Conservation (phyloP, 768 basidiomycete genomes). For the Agrocybe pediades region DNA sequence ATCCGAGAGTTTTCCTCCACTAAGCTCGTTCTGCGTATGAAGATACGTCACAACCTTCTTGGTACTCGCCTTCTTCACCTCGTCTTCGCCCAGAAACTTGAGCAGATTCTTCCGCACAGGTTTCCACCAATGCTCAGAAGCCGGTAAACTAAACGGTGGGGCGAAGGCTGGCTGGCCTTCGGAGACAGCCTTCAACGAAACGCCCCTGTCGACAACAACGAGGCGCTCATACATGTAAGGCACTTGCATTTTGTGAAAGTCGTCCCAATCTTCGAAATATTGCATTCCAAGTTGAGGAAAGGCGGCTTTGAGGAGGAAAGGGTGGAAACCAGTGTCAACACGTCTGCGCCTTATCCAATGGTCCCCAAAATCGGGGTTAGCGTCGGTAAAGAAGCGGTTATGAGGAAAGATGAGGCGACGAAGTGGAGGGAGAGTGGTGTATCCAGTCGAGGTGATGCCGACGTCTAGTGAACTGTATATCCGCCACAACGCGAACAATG, state of each 20-base stretch:
- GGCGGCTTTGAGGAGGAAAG: constrained; percentile 69
- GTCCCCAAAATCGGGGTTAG: constrained; percentile 35
- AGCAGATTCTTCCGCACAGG: constrained; percentile 48
- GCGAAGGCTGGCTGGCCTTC: constrained; percentile 42
- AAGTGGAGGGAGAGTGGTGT: constrained; percentile 61
- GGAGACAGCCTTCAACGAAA: constrained; percentile 40
- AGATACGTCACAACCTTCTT: constrained; percentile 36
- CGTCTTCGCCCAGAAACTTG: constrained; percentile 40
- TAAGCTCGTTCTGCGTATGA: constrained; percentile 52
- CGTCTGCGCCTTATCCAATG: constrained; percentile 43
- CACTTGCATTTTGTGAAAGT: constrained; percentile 64
- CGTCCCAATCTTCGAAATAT: constrained; percentile 77
- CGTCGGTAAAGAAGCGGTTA: constrained; percentile 59
- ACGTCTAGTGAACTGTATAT: constrained; percentile 67
- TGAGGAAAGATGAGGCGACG: constrained; percentile 77
- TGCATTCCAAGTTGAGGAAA: constrained; percentile 70
- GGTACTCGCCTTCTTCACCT: constrained; percentile 28
- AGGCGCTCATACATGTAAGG: constrained; percentile 78
- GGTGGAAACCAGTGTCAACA: constrained; percentile 68
- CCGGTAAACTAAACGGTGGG: constrained; percentile 43
- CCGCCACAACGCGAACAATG: constrained; percentile 77
- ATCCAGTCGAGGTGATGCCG: constrained; percentile 41
- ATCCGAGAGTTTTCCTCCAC: constrained; percentile 46
- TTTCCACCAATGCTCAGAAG: constrained; percentile 70
- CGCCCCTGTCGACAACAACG: constrained; percentile 76